Evolutionary conservation across 805 yeast species (phyloP), one percentile per base, ranked within the genome.

Genomic region (Isabelozyma gotoi): DNA sequence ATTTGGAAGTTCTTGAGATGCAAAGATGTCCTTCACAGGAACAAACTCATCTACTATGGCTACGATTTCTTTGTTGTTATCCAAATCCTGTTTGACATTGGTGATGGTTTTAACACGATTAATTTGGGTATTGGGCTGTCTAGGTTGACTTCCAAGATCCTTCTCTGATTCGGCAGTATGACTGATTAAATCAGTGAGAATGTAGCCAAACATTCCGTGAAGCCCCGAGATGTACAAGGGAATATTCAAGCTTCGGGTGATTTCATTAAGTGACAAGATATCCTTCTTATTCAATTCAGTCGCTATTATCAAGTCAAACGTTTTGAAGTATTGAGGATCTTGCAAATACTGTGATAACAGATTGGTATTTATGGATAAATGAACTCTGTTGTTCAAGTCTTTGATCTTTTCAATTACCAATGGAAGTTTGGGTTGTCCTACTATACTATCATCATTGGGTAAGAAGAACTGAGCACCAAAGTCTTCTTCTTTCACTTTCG

Each of bases 141-240:
- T 57, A 7, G 55, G 48, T 43, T 65, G 70, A 50, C 68, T 71
- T 34, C 80, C 77, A 43, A 69, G 74, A 37, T 77, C 78, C 43
- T 73, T 76, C 33, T 78, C 81, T 38, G 77, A 74, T 3, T 63
- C 66, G 2, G 88, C 74, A 24, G 73, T 70, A 62, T 88, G 89
- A 38, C 71, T 60, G 8, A 88, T 77, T 47, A 92, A 71, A 63
- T 94, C 99, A 3, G 82, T 81, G 58, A 91, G 84, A 1, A 88
- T 76, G 55, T 80, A 87, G 1, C 96, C 96, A 60, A 78, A 89
- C 57, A 91, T 67, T 0, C 99, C 99, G 60, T 85, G 85, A 2
- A 81, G 57, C 0, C 83, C 84, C 1, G 87, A 67, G 12, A 78
- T 73, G 59, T 86, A 89, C 21, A 94, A 71, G 3, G 96, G 88